A percentile compares a stretch with the other conserved stretches of the same genome.
Evolutionary conservation across 1,284 basidiomycete genomes (phyloP).

Genomic region (Apiotrichum mycotoxinovorans): DNA sequence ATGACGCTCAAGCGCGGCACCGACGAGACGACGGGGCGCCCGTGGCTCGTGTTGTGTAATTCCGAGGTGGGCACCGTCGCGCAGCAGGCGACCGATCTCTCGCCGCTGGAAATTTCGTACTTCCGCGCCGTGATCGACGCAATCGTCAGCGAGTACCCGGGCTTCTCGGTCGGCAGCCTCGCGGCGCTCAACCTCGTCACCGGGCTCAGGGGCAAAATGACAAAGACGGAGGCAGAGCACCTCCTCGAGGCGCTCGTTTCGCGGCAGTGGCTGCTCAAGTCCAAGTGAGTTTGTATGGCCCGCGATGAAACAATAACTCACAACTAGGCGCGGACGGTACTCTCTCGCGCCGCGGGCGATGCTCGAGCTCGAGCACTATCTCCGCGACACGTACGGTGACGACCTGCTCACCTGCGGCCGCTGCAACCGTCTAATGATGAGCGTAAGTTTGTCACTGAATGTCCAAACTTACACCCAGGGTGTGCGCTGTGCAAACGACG

Average conservation of each 20-base stretch:
- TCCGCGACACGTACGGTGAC: constrained; percentile 37
- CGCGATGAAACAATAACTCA: neutral
- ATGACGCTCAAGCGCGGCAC: constrained; percentile 29
- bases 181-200: constrained; percentile 27
- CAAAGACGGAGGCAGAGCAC: constrained; percentile 28
- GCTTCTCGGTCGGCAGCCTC: constrained; percentile 39
- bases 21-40: constrained; percentile 34
- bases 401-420: constrained; percentile 31
- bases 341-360: constrained; percentile 38
- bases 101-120: constrained; percentile 41
- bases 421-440: constrained; percentile 36
- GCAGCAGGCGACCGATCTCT: constrained; percentile 37
- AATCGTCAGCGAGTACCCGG: constrained; percentile 44
- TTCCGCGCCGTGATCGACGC: constrained; percentile 37
- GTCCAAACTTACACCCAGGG: constrained; percentile 25
- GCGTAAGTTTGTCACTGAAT: constrained; percentile 25
- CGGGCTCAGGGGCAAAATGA: constrained; percentile 26
- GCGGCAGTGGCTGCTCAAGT: constrained; percentile 41
- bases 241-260: constrained; percentile 36
- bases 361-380: constrained; percentile 41
- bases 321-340: constrained; percentile 39
- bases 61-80: constrained; percentile 36
- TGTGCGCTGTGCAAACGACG: constrained; percentile 26
- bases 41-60: constrained; percentile 37
- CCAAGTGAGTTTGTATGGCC: constrained; percentile 43